Base-by-base conservation (phyloP, 495 filamentous ascomycete genomes). In the Talaromyces adpressus region DNA sequence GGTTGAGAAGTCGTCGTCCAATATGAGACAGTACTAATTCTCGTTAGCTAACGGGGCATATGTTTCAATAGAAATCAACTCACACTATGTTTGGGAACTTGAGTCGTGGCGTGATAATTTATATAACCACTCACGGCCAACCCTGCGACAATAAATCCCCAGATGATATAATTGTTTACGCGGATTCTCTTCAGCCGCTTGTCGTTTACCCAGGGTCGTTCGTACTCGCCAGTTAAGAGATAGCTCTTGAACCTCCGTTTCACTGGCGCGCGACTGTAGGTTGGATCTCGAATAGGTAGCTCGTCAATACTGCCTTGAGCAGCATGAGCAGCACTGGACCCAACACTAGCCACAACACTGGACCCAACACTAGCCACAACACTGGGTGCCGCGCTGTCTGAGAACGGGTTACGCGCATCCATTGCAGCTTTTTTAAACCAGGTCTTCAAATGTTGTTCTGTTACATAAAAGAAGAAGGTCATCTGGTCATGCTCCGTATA, bases 1-100 rank as follows among this genome's bases (percentile, higher is more conserved):
- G 12, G 72, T 70, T 3, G 81, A 78, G 72, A 89, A 95, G 68
- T 87, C 81, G 60, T 92, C 91, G 53, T 82, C 81, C 36, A 92
- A 72, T 7, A 94, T 83, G 2, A 81, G 71, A 70, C 89, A 93
- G 75, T 92, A 93, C 57, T 85, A 11, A 9, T 51, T 14, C n/a
- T n/a, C 23, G 49, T 22, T 32, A 57, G 52, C 49, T 22, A 52
- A 16, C 27, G 25, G 22, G 58, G 11, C 53, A 20, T 52, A 27
- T 6, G 23, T 36, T 18, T 20, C 27, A 11, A 23, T 25, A 20
- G 18, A 22, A 27, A n/a, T 6, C 29, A 27, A 62, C 62, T 45
- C 49, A 65, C 62, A 16, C 67, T 62, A 32, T 67, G 54, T 58
- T 65, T 63, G 18, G 65, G 65, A 57, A 75, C 60, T 30, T 62